A percentile compares a stretch with the other conserved stretches of the same genome.
Conservation (phyloP, 805 yeast genomes). For the Komagataella mondaviorum region DNA sequence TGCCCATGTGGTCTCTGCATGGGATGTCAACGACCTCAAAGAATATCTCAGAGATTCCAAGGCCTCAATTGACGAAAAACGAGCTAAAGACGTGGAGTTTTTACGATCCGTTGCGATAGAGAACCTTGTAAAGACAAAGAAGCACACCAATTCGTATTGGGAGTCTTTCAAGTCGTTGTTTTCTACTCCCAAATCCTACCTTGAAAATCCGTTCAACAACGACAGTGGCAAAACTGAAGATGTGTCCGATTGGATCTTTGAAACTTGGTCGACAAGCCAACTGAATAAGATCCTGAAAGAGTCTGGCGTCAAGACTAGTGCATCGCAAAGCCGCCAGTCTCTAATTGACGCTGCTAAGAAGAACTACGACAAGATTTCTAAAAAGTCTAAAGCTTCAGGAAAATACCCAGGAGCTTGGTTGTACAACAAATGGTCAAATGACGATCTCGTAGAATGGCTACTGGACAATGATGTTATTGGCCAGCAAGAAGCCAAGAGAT, state of each 20-base stretch:
- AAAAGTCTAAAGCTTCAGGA: conserved; percentile 23
- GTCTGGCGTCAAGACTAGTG: conserved; percentile 16
- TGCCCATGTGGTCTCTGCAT: conserved; percentile 10
- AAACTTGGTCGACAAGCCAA: conserved; percentile 26
- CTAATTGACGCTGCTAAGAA: conserved; percentile 26
- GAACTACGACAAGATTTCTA: conserved; percentile 25
- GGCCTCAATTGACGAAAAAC: conserved; percentile 9
- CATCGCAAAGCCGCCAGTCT: conserved; percentile 20
- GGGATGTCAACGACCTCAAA: conserved; percentile 20
- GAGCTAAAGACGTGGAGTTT: background rate
- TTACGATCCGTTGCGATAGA: background rate
- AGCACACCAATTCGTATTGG: background rate
- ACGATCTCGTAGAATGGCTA: conserved; percentile 36
- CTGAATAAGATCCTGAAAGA: conserved; percentile 19
- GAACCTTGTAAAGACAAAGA: background rate
- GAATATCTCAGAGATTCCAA: conserved; percentile 20
- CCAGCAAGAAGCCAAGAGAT: conserved; percentile 13
- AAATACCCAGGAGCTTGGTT: conserved; percentile 37
- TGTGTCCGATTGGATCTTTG: conserved; percentile 31
- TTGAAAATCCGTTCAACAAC: background rate
- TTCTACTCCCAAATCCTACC: background rate
- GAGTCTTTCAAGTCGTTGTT: background rate
- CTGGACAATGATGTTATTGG: conserved; percentile 22
- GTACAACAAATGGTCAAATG: conserved; percentile 38
- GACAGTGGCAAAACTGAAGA: background rate